Evolutionary conservation across 805 yeast species (phyloP).

Genomic region (Yarrowia sp.): DNA sequence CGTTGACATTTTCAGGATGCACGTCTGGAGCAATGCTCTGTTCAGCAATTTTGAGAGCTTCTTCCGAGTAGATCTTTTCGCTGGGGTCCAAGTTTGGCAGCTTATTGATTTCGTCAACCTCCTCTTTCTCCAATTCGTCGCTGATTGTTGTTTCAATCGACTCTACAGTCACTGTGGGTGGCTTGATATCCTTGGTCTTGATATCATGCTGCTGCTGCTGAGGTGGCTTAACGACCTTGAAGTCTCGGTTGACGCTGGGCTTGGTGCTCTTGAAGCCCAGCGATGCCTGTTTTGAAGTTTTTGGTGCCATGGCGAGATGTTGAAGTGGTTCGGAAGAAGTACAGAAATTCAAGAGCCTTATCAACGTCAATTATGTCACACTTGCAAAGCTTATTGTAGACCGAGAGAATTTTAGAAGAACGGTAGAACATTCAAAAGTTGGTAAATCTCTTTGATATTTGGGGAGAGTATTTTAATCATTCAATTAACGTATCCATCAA

Average conservation of each 20-base stretch:
- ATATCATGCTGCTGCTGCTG: background rate
- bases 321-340: background rate
- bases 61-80: background rate
- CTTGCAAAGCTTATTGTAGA: background rate
- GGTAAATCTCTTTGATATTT: no score
- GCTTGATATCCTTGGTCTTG: background rate
- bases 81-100: background rate
- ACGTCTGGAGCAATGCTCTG: conserved; percentile 32
- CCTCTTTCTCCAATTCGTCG: background rate
- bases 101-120: background rate
- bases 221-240: background rate
- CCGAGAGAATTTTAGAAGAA: background rate
- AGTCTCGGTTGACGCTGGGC: background rate
- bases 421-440: no score
- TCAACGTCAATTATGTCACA: background rate
- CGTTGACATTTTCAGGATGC: conserved; percentile 36
- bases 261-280: conserved; percentile 4
- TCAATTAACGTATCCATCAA: no score
- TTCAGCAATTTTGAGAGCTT: background rate
- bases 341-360: background rate
- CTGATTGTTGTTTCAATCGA: background rate
- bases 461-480: no score
- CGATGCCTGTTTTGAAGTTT: background rate
- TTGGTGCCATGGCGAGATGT: background rate
- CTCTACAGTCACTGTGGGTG: background rate